Percentiles rank a stretch among this genome's conserved stretches.
Evolutionary conservation across 179 eudicot species (phyloP).

Genomic region (Carnegiea gigantea): DNA sequence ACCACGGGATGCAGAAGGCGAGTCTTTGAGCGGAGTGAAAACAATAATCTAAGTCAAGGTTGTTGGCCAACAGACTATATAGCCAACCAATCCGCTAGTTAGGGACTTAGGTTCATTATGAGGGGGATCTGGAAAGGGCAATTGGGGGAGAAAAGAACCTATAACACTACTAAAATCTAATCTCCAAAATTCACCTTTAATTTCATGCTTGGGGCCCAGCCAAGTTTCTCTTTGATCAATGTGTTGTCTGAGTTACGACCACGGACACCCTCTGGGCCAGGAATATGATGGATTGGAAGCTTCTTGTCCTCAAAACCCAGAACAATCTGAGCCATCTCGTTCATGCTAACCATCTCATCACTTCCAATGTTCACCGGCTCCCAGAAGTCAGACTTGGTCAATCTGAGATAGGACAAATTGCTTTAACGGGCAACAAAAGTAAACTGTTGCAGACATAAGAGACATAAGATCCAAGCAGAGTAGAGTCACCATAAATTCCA

Average conservation of each 20-base stretch:
- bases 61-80: no score
- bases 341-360: slow-evolving; percentile 99
- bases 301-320: slow-evolving; percentile 82
- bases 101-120: no score
- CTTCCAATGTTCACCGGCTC: slow-evolving; percentile 98
- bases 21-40: no score
- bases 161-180: neutral
- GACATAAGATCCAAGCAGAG: neutral
- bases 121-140: no score
- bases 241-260: slow-evolving; percentile 98
- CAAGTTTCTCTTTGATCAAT: slow-evolving; percentile 86
- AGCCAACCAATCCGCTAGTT: no score
- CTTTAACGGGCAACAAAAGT: neutral
- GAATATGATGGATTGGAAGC: slow-evolving; percentile 91
- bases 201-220: slow-evolving; percentile 88
- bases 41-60: no score
- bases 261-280: slow-evolving; percentile 99
- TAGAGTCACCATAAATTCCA: neutral
- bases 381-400: slow-evolving; percentile 88
- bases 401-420: slow-evolving; percentile 30
- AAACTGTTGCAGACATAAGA: neutral
- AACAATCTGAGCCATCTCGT: slow-evolving; percentile 95
- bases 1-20: no score
- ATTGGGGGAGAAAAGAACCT: no score
- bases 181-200: slow-evolving; percentile 46